Base-by-base conservation (phyloP, 371 early-diverging fungal species). In the Massospora cicadina region DNA sequence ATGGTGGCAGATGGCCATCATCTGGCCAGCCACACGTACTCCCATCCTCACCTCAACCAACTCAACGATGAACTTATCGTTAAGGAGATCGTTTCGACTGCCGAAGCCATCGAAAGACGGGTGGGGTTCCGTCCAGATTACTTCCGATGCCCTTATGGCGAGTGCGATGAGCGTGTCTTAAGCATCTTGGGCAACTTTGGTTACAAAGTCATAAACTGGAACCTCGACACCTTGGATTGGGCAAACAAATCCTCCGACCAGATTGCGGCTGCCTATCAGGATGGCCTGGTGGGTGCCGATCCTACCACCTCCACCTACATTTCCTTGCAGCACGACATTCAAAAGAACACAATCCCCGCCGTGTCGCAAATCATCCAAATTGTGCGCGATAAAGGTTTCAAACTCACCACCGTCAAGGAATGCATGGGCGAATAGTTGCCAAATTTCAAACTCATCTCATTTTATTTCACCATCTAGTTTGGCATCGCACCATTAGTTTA, bases 11-110 rank as follows among this genome's bases (percentile, higher is more conserved):
- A 68, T 55, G 80, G 81, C 7, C 81, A 81, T 65, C 75, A 77
- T 54, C 68, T 81, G 28, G 79, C 75, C 23, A 73, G 73, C 0
- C 81, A 81, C 66, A 81, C 80, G 2, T 79, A 74, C 61, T 72
- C 75, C 2, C 81, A 81, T 63, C 72, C 74, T 53, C 69, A 75
- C 33, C 63, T 80, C 12, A 71, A 74, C 67, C 66, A 67, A 28
- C 33, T 75, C 30, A 66, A 66, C 2, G 72, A 71, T 27, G 74
- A 69, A 25, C 66, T 71, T 43, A 70, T 77, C 1, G 7, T 17
- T 5, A 55, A 68, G 13, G 63, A 68, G 63, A 64, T 71, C 27
- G 1, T 24, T 24, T 33, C 27, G 17, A 72, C 73, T 55, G 68
- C 72, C 60, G 70, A 71, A 28, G 68, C 71, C 3, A 74, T 77